Evolutionary conservation across 164 flowering plant genomes (phyloP).

Genomic region (Vitis labrusca): DNA sequence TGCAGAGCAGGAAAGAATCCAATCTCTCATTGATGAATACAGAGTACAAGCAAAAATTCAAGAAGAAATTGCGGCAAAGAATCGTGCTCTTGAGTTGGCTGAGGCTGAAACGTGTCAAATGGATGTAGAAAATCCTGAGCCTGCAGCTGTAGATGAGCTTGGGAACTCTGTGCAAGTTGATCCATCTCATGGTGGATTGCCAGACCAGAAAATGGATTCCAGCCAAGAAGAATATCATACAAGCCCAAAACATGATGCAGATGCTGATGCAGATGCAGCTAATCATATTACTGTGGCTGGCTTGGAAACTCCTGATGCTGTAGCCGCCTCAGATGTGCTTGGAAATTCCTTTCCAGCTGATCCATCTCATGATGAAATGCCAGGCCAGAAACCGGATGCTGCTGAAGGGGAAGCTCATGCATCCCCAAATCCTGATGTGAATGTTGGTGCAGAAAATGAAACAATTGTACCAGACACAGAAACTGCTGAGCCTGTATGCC

Average conservation of each 20-base stretch:
- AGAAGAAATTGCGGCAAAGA: constrained; percentile 53
- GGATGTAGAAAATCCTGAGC: constrained; percentile 8
- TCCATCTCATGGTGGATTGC: constrained; percentile 7
- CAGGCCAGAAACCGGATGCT: no score
- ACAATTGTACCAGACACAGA: not conserved
- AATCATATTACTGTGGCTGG: no score
- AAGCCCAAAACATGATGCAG: no score
- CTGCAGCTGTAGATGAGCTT: constrained; percentile 9
- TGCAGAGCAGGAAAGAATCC: constrained; percentile 56
- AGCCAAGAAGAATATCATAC: no score
- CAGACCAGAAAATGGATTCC: not conserved
- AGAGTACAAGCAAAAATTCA: constrained; percentile 44
- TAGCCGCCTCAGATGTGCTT: constrained; percentile 4
- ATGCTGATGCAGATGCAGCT: no score
- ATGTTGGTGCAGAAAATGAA: no score
- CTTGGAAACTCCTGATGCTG: no score
- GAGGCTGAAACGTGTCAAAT: constrained; percentile 19
- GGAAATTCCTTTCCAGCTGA: constrained; percentile 4
- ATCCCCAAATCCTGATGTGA: no score
- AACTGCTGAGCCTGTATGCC: constrained; percentile 2
- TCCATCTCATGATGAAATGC: not conserved
- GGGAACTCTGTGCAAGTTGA: constrained; percentile 7
- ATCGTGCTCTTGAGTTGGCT: constrained; percentile 30
- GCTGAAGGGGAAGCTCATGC: no score
- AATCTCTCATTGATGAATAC: constrained; percentile 38